Evolutionary conservation across 768 basidiomycete genomes (phyloP).

Genomic region (Paxillus ammoniavirescens): DNA sequence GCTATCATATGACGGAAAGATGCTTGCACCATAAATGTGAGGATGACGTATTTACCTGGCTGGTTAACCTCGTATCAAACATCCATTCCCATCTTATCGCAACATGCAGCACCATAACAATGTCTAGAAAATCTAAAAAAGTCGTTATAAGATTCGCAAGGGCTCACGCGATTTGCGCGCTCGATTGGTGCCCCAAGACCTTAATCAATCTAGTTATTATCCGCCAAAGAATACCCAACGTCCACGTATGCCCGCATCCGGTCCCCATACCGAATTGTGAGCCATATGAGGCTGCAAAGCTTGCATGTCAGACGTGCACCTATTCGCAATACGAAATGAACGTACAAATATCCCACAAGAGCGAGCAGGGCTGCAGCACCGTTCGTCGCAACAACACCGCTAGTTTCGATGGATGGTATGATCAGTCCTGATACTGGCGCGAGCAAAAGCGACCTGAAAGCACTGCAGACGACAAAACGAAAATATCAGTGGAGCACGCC

Average conservation of each 20-base stretch:
- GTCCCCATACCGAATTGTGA: conserved; percentile 55
- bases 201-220: neutral
- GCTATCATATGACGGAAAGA: too few species aligned
- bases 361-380: conserved; percentile 43
- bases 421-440: conserved; percentile 13
- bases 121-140: too few species aligned
- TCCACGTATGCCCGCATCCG: conserved; percentile 57
- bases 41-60: too few species aligned
- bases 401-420: conserved; percentile 45
- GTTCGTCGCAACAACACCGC: conserved; percentile 54
- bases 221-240: conserved; percentile 50
- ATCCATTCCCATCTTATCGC: too few species aligned
- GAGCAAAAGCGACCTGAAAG: conserved; percentile 22
- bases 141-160: too few species aligned
- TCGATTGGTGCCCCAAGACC: neutral
- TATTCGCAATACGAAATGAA: conserved; percentile 1
- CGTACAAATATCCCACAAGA: conserved; percentile 55
- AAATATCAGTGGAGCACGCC: neutral
- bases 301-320: neutral
- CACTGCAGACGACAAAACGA: conserved; percentile 6
- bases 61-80: too few species aligned
- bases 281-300: conserved; percentile 44
- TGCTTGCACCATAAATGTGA: too few species aligned
- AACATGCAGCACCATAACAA: too few species aligned
- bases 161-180: too few species aligned